Evolutionary conservation across 768 basidiomycete species (phyloP), one percentile per base, ranked within the genome.

Genomic region (Russula olivacea): DNA sequence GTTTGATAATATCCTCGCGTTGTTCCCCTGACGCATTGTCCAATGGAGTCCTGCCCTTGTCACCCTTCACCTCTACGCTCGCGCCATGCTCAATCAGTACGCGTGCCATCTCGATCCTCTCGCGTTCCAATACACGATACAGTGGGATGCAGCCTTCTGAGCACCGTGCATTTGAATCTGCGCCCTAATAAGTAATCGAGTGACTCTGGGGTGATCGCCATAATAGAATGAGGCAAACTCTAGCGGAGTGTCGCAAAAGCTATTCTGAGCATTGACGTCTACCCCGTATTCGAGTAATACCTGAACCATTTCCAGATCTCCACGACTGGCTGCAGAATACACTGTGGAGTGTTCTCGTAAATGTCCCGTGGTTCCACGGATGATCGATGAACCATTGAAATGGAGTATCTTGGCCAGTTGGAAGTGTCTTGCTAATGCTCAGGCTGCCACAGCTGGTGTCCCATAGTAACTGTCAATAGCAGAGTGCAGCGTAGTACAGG

Each of bases 221-320:
- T 0, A 7, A 2, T 1, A 21, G 2, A 0, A 5, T 38, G 4
- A 25, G 15, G 12, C 23, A 25, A 12, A 48, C 5, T 1, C 0
- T 12, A 48, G 4, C 12, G 47, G 47, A 6, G 47, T 25, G 5
- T 0, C 0, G 19, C 21, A 11, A 48, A 2, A 1, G 21, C 7
- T 9, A 15, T 1, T 25, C 12, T 23, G 23, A 9, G 12, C 23
- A 25, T 48, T 25, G 47, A 48, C 14, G 23, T 12, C 14, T 15
- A 25, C 47, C 12, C 23, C 47, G 14, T 25, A 25, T 1, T 15
- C 47, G 12, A 48, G 12, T 12, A 48, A 25, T 15, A 48, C 47
- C 2, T 48, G 12, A 21, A 19, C 43, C n/a, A 45, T 45, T 45
- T 45, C 43, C n/a, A 45, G 43, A 21, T 45, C 43, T 6, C n/a